Percentiles rank a stretch among this genome's conserved stretches.
phyloP scores from a whole-genome alignment of 805 yeast genomes.

The Pichia paraexigua region DNA sequence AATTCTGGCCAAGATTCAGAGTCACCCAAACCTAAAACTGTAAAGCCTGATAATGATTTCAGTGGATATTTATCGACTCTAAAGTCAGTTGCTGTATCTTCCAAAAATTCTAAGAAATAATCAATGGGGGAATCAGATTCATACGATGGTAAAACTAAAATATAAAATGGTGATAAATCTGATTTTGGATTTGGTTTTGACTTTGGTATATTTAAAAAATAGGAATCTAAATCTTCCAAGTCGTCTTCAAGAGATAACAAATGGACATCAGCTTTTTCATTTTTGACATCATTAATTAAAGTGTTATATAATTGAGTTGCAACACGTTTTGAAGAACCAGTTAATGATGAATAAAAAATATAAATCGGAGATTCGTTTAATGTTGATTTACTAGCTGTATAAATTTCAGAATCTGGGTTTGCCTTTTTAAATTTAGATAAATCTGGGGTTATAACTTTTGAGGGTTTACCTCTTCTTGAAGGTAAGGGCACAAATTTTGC shows the following conservation, averaged over 20 bases:
- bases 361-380: conserved; percentile 48
- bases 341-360: conserved; percentile 76
- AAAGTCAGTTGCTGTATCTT: conserved; percentile 78
- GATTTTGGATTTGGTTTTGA: neutral
- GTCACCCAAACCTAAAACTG: conserved; percentile 86
- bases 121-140: conserved; percentile 91
- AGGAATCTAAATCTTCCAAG: conserved; percentile 76
- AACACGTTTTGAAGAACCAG: conserved; percentile 70
- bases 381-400: conserved; percentile 14
- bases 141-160: conserved; percentile 79
- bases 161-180: conserved; percentile 34
- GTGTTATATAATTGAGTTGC: conserved; percentile 45
- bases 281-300: conserved; percentile 22
- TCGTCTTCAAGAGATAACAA: conserved; percentile 70
- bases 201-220: conserved; percentile 59
- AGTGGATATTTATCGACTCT: conserved; percentile 79
- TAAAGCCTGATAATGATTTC: conserved; percentile 60
- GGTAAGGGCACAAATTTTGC: neutral
- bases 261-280: conserved; percentile 34
- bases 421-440: neutral
- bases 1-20: conserved; percentile 69
- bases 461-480: neutral
- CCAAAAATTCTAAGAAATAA: conserved; percentile 70
- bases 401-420: conserved; percentile 1
- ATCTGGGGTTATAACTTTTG: conserved; percentile 4